A percentile compares a stretch with the other conserved stretches of the same genome.
Evolutionary conservation across 495 filamentous ascomycete genomes (phyloP).

Genomic region (Ascodesmis nigricans): DNA sequence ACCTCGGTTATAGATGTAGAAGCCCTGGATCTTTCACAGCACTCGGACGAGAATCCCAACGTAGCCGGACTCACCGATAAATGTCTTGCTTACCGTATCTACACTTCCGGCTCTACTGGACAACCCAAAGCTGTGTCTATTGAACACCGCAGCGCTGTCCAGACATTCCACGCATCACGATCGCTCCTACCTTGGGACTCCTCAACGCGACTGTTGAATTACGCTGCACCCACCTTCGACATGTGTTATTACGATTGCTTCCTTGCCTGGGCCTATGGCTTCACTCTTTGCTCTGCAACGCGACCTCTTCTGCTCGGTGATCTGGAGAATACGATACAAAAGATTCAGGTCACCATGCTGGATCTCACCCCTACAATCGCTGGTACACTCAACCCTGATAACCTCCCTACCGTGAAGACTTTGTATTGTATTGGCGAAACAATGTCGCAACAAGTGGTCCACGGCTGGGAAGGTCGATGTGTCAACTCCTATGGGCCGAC

Average conservation of each 20-base stretch:
- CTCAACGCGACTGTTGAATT: conserved; percentile 22
- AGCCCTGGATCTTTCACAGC: background rate
- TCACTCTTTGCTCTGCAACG: conserved; percentile 24
- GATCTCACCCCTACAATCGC: conserved; percentile 28
- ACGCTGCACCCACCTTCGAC: conserved; percentile 27
- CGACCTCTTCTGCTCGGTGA: conserved; percentile 21
- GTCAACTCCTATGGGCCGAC: conserved; percentile 38
- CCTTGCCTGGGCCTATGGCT: conserved; percentile 26
- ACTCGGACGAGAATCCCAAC: conserved; percentile 9
- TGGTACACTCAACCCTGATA: conserved; percentile 12
- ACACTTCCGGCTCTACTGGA: conserved; percentile 25
- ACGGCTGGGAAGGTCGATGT: conserved; percentile 34
- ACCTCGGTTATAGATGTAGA: background rate
- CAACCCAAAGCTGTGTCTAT: conserved; percentile 24
- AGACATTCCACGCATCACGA: conserved; percentile 22
- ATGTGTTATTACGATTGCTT: conserved; percentile 29
- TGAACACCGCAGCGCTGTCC: conserved; percentile 23
- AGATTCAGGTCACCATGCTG: conserved; percentile 19
- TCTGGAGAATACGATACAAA: conserved; percentile 18
- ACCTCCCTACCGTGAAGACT: conserved; percentile 22
- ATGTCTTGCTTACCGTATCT: conserved; percentile 24
- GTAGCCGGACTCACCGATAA: conserved; percentile 8
- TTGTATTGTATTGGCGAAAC: conserved; percentile 31
- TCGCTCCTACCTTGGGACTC: conserved; percentile 22
- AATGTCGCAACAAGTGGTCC: conserved; percentile 31